Conservation (phyloP, 2,329 filamentous ascomycete genomes). For the Pseudocercospora fuligena region DNA sequence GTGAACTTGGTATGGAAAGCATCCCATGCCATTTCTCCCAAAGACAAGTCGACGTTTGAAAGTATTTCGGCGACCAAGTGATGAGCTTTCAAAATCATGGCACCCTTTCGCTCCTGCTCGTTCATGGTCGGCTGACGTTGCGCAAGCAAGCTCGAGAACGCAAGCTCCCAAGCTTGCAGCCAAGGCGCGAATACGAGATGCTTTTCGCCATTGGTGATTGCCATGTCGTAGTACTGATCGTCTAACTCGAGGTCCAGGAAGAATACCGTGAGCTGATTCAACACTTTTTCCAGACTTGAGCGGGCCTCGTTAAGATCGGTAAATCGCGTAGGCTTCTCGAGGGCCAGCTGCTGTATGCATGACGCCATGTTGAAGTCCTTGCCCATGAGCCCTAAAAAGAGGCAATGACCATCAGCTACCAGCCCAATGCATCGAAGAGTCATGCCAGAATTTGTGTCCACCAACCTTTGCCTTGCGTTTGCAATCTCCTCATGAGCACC, state of each 20-base stretch:
- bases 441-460: conserved; percentile 10
- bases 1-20: conserved; percentile 28
- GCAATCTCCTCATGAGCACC: conserved; percentile 30
- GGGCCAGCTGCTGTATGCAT: conserved; percentile 7
- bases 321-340: conserved; percentile 23
- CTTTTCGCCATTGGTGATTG: conserved; percentile 30
- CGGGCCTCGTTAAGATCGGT: conserved; percentile 26
- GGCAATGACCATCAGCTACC: background rate
- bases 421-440: background rate
- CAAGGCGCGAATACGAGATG: conserved; percentile 27
- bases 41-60: conserved; percentile 29
- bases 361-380: conserved; percentile 22
- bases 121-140: conserved; percentile 18
- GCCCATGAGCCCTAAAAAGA: background rate
- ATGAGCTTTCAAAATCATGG: conserved; percentile 35
- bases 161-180: conserved; percentile 31
- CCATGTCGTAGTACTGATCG: conserved; percentile 33
- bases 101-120: conserved; percentile 26
- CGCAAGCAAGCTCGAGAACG: conserved; percentile 27
- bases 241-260: conserved; percentile 34
- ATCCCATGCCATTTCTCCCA: conserved; percentile 32
- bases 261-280: conserved; percentile 30
- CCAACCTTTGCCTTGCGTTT: conserved; percentile 31
- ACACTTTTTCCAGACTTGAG: conserved; percentile 25
- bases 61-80: conserved; percentile 33